phyloP scores from a whole-genome alignment of 441 rosid species.

The Populus trichocarpa region DNA sequence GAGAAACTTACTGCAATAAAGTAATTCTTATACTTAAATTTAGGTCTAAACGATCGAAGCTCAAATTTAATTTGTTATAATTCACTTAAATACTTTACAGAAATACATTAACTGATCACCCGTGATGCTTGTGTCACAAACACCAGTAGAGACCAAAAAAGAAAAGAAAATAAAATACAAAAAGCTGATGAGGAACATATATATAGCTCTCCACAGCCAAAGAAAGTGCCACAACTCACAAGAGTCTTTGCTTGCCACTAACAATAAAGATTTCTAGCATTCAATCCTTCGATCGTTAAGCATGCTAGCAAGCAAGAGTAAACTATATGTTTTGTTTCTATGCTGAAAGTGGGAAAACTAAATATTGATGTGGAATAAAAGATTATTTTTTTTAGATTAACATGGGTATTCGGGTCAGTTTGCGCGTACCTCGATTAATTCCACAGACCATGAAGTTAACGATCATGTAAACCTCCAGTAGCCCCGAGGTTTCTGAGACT shows the following conservation, averaged over 20 bases:
- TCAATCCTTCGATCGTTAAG: not conserved
- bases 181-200: not conserved
- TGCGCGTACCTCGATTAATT: fast-evolving
- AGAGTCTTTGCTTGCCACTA: not conserved
- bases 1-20: no score
- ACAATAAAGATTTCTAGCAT: not conserved
- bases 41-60: no score
- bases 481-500: fast-evolving
- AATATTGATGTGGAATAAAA: no score
- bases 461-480: fast-evolving
- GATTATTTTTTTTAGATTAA: no score
- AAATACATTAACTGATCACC: no score
- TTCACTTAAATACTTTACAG: no score
- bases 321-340: no score
- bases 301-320: not conserved
- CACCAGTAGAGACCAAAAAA: not conserved
- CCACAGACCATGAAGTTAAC: fast-evolving
- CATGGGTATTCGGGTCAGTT: fast-evolving
- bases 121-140: not conserved
- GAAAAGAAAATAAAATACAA: not conserved
- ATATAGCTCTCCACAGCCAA: not conserved
- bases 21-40: no score
- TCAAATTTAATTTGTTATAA: no score
- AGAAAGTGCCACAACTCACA: not conserved
- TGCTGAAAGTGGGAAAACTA: not conserved